Evolutionary conservation across 2,329 filamentous ascomycete genomes (phyloP), one percentile per base, ranked within the genome.

Genomic region (Lecanicillium sp.): DNA sequence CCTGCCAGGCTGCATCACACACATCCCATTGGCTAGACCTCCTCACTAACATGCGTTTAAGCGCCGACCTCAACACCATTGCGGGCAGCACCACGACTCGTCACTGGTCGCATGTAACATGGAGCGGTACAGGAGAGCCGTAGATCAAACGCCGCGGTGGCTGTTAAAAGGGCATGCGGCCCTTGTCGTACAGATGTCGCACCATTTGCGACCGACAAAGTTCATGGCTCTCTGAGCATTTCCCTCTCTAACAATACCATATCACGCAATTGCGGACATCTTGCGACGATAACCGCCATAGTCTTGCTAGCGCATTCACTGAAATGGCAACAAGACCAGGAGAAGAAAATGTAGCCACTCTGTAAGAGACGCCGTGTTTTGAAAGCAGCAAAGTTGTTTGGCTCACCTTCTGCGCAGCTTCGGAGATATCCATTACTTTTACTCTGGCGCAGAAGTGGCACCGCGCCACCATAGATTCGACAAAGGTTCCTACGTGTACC

Each of bases 401-500:
- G 13, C 16, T 15, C 14, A 32, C 5, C 13, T 7, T 14, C 49
- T 42, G 48, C 52, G 46, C 45, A 89, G 84, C 51, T 88, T 85
- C 52, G 82, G 75, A 45, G 85, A 90, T 53, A 57, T 88, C 38
- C 85, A 89, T 58, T 89, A 88, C 60, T 87, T 79, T 60, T 86
- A 88, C 61, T 72, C 74, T 18, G 71, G 78, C n/a, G 78, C 80
- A 3, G 69, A 70, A 5, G 67, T 71, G 41, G 78, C 72, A 41
- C 83, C 84, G 20, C 76, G 71, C n/a, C 85, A 89, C 57, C 82
- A 89, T 58, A 78, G 84, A 37, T 89, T 90, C 58, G 80, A 86
- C 58, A 84, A 83, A 57, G 75, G 79, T 33, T 88, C 83, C 7
- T 89, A 89, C 56, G 73, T 89, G 41, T 89, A 89, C 54, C 66